phyloP scores from a whole-genome alignment of 345 rosid genomes.

The Kandelia obovata region DNA sequence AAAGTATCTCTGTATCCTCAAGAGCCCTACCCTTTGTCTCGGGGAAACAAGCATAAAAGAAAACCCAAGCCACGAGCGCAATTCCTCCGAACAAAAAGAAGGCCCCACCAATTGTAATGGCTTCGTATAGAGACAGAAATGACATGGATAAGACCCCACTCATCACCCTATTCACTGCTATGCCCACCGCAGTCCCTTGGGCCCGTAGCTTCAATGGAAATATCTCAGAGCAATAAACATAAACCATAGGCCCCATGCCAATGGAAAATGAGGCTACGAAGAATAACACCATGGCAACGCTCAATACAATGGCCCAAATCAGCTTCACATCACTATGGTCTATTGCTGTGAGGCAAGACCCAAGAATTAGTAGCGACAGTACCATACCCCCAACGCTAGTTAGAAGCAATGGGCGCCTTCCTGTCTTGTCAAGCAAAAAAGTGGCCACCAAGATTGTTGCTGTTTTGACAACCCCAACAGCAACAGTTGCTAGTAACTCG shows the following conservation, averaged over 20 bases:
- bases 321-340: slow-evolving; percentile 37
- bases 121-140: slow-evolving; percentile 48
- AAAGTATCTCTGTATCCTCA: slow-evolving; percentile 69
- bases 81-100: slow-evolving; percentile 59
- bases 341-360: slow-evolving; percentile 44
- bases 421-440: slow-evolving; percentile 59
- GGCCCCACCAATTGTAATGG: slow-evolving; percentile 70
- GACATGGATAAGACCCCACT: slow-evolving; percentile 64
- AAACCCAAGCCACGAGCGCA: slow-evolving; percentile 46
- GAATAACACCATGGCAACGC: slow-evolving; percentile 49
- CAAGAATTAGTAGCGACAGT: slow-evolving; percentile 41
- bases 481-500: slow-evolving; percentile 65
- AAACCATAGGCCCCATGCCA: slow-evolving; percentile 80
- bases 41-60: slow-evolving; percentile 53
- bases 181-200: slow-evolving; percentile 66
- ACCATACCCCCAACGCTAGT: slow-evolving; percentile 75
- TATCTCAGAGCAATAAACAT: slow-evolving; percentile 85
- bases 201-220: slow-evolving; percentile 82
- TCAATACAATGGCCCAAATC: slow-evolving; percentile 59
- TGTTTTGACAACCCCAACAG: slow-evolving; percentile 72
- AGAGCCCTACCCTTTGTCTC: slow-evolving; percentile 74
- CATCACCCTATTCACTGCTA: slow-evolving; percentile 55
- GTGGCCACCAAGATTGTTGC: slow-evolving; percentile 64
- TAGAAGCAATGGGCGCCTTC: slow-evolving; percentile 77
- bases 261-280: slow-evolving; percentile 73